phyloP scores from a whole-genome alignment of 1,284 basidiomycete species.

The Singerocomus inundabilis region DNA sequence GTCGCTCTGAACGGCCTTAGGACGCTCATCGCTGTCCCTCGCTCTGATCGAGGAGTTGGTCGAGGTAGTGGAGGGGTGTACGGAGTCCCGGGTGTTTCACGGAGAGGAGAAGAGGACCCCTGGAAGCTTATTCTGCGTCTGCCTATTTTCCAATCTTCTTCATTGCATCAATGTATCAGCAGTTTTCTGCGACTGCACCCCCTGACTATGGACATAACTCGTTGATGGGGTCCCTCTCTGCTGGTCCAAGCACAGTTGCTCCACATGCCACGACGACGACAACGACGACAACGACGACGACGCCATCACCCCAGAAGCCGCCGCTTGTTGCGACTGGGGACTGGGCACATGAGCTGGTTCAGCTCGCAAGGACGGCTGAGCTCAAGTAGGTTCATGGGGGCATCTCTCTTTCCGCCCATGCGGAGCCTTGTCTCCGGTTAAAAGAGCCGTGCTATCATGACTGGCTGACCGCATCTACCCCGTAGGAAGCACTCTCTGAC shows the following conservation, averaged over 20 bases:
- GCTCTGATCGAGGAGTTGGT: too few relatives aligned
- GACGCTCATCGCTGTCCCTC: constrained; percentile 70
- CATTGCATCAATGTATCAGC: constrained; percentile 36
- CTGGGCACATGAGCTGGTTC: constrained; percentile 80
- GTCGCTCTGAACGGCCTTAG: constrained; percentile 80
- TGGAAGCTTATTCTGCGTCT: constrained; percentile 26
- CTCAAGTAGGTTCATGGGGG: constrained; percentile 54
- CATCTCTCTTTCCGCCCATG: not conserved
- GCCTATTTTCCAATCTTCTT: constrained; percentile 26
- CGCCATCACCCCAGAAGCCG: constrained; percentile 25
- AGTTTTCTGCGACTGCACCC: constrained; percentile 36
- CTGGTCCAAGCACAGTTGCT: constrained; percentile 35
- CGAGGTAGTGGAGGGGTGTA: constrained; percentile 15
- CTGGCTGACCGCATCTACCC: constrained; percentile 12
- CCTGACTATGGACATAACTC: constrained; percentile 36
- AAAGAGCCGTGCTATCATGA: not conserved
- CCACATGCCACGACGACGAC: constrained; percentile 33
- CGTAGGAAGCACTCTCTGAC: constrained; percentile 75
- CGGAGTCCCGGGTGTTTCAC: constrained; percentile 23
- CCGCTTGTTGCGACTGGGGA: constrained; percentile 70
- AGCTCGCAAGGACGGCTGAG: constrained; percentile 78
- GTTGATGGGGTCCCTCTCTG: constrained; percentile 33
- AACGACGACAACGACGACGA: constrained; percentile 1
- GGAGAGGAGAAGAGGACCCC: constrained; percentile 25
- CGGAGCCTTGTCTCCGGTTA: not conserved